Base-by-base conservation (phyloP, 2,329 filamentous ascomycete genomes). In the Nemania diffusa region DNA sequence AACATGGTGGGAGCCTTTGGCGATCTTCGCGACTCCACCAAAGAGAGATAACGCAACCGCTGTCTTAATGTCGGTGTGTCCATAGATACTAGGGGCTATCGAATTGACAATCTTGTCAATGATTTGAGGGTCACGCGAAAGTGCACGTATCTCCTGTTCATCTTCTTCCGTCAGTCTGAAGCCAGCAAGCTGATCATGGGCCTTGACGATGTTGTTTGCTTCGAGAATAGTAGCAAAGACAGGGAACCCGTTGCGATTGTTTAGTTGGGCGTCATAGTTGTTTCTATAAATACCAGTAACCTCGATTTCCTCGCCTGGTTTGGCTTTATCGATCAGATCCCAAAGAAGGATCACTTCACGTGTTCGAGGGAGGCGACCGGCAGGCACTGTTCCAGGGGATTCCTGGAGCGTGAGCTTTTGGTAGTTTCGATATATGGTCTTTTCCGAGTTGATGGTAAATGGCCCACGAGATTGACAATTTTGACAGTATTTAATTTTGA, bases 361-460 rank as follows among this genome's bases (percentile, higher is more conserved):
- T 77, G 96, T 92, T 62, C 97, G 91, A 3, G 96, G 96, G 53
- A 99, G 87, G 80, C 96, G 94, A 75, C 96, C 96, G 40, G 97
- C 94, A 4, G 96, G 97, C 2, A 99, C 96, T 6, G 96, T 98
- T 62, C 96, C 97, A 3, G 96, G 96, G 0, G 97, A 97, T 79
- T 99, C 96, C 77, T 99, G 96, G 13, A 99, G 87, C 0, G 96
- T 99, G 74, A 99, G 85, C 78, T 97, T 99, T 79, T 99, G 96
- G 81, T 97, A 99, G 80, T 99, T 99, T 70, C 96, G 92, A 82
- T 99, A 99, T 17, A 99, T 92, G 0, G 96, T 99, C 84, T 97
- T 97, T 79, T 98, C 96, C 3, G 94, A 96, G 82, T 98, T 98
- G 72, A 99, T 84, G 0, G 91, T 97, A 77, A 99, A 99, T 0